Evolutionary conservation across 495 filamentous ascomycete species (phyloP).

Genomic region (Penicillium subrubescens): DNA sequence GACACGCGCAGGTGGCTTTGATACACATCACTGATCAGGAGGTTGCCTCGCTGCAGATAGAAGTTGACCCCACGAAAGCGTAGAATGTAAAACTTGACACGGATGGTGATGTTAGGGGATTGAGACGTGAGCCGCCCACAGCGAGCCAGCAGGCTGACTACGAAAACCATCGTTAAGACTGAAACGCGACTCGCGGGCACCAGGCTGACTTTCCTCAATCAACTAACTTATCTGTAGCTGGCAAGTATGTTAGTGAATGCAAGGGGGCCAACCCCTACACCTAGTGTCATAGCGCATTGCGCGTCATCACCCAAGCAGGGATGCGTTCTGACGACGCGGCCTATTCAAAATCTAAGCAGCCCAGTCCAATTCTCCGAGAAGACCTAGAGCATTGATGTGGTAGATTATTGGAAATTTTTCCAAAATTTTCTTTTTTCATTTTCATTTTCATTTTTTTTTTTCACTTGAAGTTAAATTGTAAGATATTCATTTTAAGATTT

Average conservation of each 20-base stretch:
- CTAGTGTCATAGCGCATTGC: background rate
- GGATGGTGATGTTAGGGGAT: background rate
- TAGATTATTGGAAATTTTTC: too few relatives aligned
- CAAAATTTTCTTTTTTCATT: too few relatives aligned
- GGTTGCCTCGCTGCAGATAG: too few relatives aligned
- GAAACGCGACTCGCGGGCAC: background rate
- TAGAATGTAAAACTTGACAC: too few relatives aligned
- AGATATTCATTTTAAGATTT: background rate
- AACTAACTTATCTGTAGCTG: background rate
- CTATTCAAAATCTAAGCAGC: background rate
- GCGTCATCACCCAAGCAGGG: background rate
- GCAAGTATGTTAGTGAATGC: background rate
- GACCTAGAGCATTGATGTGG: too few relatives aligned
- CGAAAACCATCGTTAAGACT: too few relatives aligned
- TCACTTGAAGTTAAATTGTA: too few relatives aligned
- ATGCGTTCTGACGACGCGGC: background rate
- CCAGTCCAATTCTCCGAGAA: background rate
- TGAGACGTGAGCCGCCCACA: background rate
- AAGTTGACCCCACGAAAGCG: too few relatives aligned
- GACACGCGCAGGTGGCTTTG: background rate
- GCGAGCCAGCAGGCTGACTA: too few relatives aligned
- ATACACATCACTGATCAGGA: background rate
- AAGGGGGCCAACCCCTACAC: background rate
- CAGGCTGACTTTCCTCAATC: background rate
- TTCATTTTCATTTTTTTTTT: too few relatives aligned